Evolutionary conservation across 768 basidiomycete genomes (phyloP), one percentile per base, ranked within the genome.

Genomic region (Phlebiopsis gigantea): DNA sequence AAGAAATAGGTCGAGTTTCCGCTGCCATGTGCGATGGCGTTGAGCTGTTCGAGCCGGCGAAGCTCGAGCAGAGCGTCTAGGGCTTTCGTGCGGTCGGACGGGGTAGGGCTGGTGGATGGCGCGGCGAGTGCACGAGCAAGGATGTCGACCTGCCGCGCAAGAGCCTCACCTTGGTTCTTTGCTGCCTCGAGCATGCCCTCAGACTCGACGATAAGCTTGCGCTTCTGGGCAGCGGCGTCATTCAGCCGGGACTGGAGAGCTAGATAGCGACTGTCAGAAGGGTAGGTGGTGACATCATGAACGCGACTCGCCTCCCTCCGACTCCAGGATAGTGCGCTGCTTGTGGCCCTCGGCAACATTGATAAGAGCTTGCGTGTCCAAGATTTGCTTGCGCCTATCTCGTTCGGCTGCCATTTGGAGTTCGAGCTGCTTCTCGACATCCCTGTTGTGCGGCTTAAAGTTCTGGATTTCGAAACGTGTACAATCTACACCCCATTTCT

Each of bases 1-100:
- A 83, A 81, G 72, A 83, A 83, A 63, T 83, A 82, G 17, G 81
- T 83, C 39, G 77, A 75, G 59, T 81, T 83, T 41, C 75, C 75
- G 51, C 72, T 61, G 54, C 80, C 76, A 28, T 62, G 57, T 5
- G 81, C 81, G 46, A 83, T 82, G 43, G 80, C 78, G 57, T 71
- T 72, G 25, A 83, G 71, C 66, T 80, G 79, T 51, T 81, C 79
- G 24, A 81, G 70, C n/a, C 79, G 66, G 57, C 70, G 71, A 26
- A 83, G 67, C 64, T 82, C 79, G 12, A 79, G 66, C 22, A 83
- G 69, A 4, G 75, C 72, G 7, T 62, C 51, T 19, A 81, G 66
- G 0, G 80, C 79, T 15, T 66, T 63, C 45, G 68, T 66, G 7
- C 75, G 69, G 46, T 77, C 72, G 52, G 71, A 73, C 0, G 70